A percentile compares a stretch with the other conserved stretches of the same genome.
Conservation (phyloP, 2,329 filamentous ascomycete species). For the Aureobasidium subglaciale region DNA sequence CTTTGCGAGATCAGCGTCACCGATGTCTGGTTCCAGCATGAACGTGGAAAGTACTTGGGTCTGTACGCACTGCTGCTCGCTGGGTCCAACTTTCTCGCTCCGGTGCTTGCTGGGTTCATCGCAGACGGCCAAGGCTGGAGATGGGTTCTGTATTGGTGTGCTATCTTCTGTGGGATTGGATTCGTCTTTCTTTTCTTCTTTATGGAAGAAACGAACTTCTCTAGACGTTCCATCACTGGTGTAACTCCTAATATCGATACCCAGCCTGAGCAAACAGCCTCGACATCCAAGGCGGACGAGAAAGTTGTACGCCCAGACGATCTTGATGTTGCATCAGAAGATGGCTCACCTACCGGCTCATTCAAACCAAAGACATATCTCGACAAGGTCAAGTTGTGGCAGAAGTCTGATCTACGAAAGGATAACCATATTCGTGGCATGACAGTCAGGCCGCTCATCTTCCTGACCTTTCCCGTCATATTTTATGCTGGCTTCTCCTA, state of each 20-base stretch:
- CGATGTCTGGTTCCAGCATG: constrained; percentile 26
- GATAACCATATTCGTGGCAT: constrained; percentile 25
- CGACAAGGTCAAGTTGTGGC: constrained; percentile 29
- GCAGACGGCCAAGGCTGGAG: constrained; percentile 35
- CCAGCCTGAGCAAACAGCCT: not conserved
- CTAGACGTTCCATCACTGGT: not conserved
- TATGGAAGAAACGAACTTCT: constrained; percentile 55
- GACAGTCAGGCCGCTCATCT: constrained; percentile 23
- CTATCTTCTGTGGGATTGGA: constrained; percentile 45
- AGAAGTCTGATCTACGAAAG: constrained; percentile 25
- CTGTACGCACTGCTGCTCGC: constrained; percentile 32
- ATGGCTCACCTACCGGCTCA: not conserved
- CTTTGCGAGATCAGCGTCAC: constrained; percentile 32
- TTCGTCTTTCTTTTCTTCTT: constrained; percentile 51
- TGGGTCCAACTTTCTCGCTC: constrained; percentile 40
- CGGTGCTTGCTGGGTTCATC: constrained; percentile 46
- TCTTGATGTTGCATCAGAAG: not conserved
- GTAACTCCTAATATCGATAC: not conserved
- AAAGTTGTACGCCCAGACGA: not conserved
- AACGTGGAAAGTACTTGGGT: constrained; percentile 25
- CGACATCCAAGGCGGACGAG: not conserved
- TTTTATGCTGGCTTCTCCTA: constrained; percentile 35
- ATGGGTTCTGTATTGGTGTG: constrained; percentile 38
- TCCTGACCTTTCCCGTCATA: constrained; percentile 32
- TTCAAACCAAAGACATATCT: constrained; percentile 26